Base-by-base conservation (phyloP, 306 rosid species). In the Betula pendula region DNA sequence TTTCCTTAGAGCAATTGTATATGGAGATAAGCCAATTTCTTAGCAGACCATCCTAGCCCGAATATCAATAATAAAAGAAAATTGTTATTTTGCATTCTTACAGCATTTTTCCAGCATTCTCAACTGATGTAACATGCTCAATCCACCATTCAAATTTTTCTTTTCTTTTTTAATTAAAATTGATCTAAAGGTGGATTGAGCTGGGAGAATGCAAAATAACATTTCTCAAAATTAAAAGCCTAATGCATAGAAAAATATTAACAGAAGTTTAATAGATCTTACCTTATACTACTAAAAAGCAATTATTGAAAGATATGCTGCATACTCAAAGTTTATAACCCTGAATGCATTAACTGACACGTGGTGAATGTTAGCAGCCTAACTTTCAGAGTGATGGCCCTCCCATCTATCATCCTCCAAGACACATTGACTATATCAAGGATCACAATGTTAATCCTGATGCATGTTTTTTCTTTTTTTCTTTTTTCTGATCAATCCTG, bases 1-100 rank as follows among this genome's bases (percentile, higher is more conserved):
- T 31, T 72, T 71, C 73, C 35, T 68, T 51, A 19, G 29, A 20
- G 16, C 35, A 53, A 43, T 42, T 9, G 48, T n/a, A 71, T 68
- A 72, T 5, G 58, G 60, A 11, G 27, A 42, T 68, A 33, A 77
- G 63, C 27, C 3, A 68, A 68, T 76, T 49, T 55, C 38, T 69
- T 59, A 43, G 52, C 67, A 56, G 62, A 38, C 19, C 35, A 67
- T 47, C 16, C 1, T 0, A 3, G 11, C 63, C 25, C 3, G 6
- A 47, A 6, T 27, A 56, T 1, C 27, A 43, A 55, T 0, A 6
- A 42, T 22, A 38, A 38, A 56, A n/a, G n/a, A n/a, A n/a, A n/a
- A n/a, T n/a, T n/a, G n/a, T n/a, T n/a, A n/a, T n/a, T n/a, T n/a
- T n/a, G n/a, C n/a, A n/a, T n/a, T n/a, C n/a, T n/a, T n/a, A n/a